phyloP scores from a whole-genome alignment of 1,284 basidiomycete genomes.

The Clitocybe nebularis region DNA sequence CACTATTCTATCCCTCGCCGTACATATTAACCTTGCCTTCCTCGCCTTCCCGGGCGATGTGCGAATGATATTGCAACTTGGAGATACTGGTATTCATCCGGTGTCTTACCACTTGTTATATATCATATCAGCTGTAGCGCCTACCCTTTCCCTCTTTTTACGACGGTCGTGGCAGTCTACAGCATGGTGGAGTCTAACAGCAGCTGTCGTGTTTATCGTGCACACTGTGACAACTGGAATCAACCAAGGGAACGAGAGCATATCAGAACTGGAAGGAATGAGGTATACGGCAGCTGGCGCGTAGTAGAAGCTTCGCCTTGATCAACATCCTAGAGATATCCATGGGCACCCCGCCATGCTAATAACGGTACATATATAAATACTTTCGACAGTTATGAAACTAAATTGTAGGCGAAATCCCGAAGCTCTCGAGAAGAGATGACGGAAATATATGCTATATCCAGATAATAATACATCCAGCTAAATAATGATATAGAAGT shows the following conservation, averaged over 20 bases:
- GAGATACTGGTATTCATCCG: conserved; percentile 26
- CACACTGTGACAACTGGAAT: conserved; percentile 43
- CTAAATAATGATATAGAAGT: too few species aligned
- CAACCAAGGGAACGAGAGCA: conserved; percentile 36
- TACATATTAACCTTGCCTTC: conserved; percentile 45
- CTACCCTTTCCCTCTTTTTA: conserved; percentile 42
- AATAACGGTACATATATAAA: too few species aligned
- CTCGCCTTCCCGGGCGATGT: conserved; percentile 29
- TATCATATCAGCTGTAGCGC: conserved; percentile 40
- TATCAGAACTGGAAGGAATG: conserved; percentile 49
- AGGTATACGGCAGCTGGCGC: conserved; percentile 52
- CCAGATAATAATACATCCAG: too few species aligned
- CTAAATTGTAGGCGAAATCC: too few species aligned
- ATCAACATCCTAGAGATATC: too few species aligned
- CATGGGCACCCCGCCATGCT: too few species aligned
- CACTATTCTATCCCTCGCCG: conserved; percentile 38
- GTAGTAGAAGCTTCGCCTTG: too few species aligned
- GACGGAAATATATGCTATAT: too few species aligned
- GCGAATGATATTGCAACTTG: conserved; percentile 16
- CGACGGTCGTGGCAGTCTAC: conserved; percentile 46
- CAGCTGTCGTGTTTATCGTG: conserved; percentile 36
- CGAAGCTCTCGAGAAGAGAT: too few species aligned
- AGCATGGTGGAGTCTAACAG: conserved; percentile 49
- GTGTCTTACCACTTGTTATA: conserved; percentile 42
- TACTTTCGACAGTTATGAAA: too few species aligned